Base-by-base conservation (phyloP, 352 stramenopile species). In the Globisporangium takayamanum region DNA sequence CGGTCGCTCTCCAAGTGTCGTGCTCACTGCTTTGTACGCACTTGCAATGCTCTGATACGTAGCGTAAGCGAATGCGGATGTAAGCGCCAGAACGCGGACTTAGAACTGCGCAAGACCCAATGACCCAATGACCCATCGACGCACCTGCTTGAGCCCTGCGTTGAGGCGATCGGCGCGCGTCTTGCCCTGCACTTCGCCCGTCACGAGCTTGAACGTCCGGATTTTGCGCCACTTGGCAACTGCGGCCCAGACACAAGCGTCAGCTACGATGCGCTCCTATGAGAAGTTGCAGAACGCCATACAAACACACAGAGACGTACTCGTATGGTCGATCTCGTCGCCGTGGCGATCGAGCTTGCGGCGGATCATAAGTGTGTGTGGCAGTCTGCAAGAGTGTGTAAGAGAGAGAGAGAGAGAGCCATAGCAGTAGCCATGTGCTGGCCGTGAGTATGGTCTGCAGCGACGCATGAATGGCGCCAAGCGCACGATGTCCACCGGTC, bases 161-260 rank as follows among this genome's bases (percentile, higher is more conserved):
- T 91, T 89, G 45, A 91, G 47, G 0, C 63, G 60, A 57, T 88
- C 74, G 5, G 81, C 76, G 39, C 75, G 64, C 8, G 81, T 91
- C 39, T 73, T 62, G 37, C 73, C 81, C 41, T 86, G 68, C 14
- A 86, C 76, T 55, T 84, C 62, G 53, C 81, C 79, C 55, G 84
- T 65, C 7, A 87, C 67, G 20, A 91, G 67, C 18, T 62, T 68
- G 51, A 88, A 91, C 49, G 81, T 91, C 33, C 81, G 75, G 56
- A 91, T 73, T 60, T 91, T 91, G 46, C 81, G 66, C 81, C 81
- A 91, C 37, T 88, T 84, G 39, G 74, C 71, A 52, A 72, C 80
- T 90, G 50, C 25, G 45, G 46, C 5, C 28, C 30, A 58, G 3
- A 2, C 47, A 47, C 36, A 1, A 1, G 22, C 39, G 63, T 25